These are phyloP conservation scores for Citrullus amarus DNA, from an alignment of 306 rosid species.

Conservation along the genomic window DNA sequence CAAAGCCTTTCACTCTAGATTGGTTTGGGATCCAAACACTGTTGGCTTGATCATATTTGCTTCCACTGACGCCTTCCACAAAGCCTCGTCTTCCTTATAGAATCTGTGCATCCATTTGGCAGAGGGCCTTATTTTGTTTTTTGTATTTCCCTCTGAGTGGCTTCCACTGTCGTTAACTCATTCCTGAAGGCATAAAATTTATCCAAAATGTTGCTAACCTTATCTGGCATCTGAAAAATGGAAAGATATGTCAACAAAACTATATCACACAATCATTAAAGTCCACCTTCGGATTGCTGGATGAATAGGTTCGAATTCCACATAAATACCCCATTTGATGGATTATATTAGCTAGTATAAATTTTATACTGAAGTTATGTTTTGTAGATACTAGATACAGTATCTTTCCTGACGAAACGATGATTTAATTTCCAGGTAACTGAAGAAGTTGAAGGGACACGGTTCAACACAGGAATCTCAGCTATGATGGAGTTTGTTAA, in stretches of 20 bases:
- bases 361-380: neutral
- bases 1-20: neutral
- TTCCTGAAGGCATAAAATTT: neutral
- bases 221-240: neutral
- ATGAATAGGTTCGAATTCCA: neutral
- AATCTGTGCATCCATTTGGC: neutral
- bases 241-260: neutral
- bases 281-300: neutral
- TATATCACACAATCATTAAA: neutral
- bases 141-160: neutral
- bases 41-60: neutral
- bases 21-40: neutral
- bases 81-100: neutral
- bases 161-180: neutral
- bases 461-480: constrained; percentile 96
- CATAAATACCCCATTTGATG: neutral
- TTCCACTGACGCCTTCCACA: neutral
- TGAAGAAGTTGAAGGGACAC: constrained; percentile 83
- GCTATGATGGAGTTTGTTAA: constrained; percentile 97
- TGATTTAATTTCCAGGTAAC: constrained; percentile 52
- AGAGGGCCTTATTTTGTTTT: neutral
- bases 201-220: neutral
- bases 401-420: constrained; percentile 21
- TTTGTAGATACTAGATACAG: neutral
- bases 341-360: neutral